These are phyloP conservation scores for Globisporangium orthogonon DNA, from an alignment of 352 stramenopile genomes.

Conservation along the genomic window DNA sequence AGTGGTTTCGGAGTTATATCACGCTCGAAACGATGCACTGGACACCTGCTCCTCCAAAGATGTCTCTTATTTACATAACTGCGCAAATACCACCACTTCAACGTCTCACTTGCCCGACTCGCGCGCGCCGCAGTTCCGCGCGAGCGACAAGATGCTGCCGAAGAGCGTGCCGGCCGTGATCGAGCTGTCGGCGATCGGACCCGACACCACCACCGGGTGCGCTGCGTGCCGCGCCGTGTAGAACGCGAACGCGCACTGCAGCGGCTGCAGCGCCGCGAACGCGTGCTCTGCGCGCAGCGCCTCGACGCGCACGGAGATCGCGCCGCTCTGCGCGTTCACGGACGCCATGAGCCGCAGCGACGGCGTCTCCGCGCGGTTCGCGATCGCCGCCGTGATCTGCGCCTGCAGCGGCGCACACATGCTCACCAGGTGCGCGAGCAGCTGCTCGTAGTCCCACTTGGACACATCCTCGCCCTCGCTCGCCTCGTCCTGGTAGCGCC, in stretches of 20 bases:
- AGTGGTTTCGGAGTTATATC: no score
- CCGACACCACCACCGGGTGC: conserved; percentile 74
- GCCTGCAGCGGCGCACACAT: conserved; percentile 32
- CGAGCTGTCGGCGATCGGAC: conserved; percentile 62
- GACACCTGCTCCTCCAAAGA: no score
- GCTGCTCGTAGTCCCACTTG: conserved; percentile 45
- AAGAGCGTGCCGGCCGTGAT: conserved; percentile 80
- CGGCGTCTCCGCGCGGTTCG: conserved; percentile 20
- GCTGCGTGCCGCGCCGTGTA: conserved; percentile 69
- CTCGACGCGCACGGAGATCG: conserved; percentile 49
- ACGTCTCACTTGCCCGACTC: conserved; percentile 14
- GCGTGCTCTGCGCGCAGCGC: conserved; percentile 31
- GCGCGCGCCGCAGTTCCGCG: conserved; percentile 60
- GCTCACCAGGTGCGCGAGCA: conserved; percentile 46
- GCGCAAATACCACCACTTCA: background rate
- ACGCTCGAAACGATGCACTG: no score
- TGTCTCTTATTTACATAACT: background rate
- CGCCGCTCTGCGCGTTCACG: conserved; percentile 37
- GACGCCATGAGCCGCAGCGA: conserved; percentile 50
- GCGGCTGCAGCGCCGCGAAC: conserved; percentile 57
- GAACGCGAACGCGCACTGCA: conserved; percentile 72
- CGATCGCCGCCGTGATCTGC: conserved; percentile 22
- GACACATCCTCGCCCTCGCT: conserved; percentile 19
- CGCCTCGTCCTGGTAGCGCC: conserved; percentile 17
- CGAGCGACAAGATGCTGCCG: conserved; percentile 63